Evolutionary conservation across 805 yeast genomes (phyloP).

Genomic region (Candida peoriensis): DNA sequence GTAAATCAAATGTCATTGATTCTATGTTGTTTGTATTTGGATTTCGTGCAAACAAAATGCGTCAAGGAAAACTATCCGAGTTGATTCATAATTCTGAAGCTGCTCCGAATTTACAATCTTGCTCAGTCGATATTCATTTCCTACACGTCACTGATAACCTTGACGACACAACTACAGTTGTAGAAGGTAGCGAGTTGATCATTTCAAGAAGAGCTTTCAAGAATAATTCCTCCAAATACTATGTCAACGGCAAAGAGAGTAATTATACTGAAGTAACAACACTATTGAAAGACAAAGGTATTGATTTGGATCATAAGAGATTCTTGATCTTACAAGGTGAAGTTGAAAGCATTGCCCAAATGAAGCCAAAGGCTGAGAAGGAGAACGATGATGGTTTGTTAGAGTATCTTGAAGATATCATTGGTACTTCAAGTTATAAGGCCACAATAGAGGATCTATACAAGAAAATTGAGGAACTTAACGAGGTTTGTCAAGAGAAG

Average conservation of each 20-base stretch:
- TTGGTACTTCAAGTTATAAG: conserved; percentile 88
- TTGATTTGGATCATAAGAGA: conserved; percentile 91
- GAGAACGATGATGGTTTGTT: conserved; percentile 90
- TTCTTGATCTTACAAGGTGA: conserved; percentile 96
- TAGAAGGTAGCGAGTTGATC: conserved; percentile 51
- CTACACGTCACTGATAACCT: conserved; percentile 63
- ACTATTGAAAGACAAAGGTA: conserved; percentile 72
- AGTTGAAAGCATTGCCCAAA: conserved; percentile 96
- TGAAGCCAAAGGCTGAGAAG: conserved; percentile 94
- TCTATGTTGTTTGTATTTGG: conserved; percentile 96
- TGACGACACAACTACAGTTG: conserved; percentile 37
- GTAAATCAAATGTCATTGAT: conserved; percentile 96
- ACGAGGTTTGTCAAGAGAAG: conserved; percentile 77
- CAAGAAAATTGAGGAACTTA: conserved; percentile 61
- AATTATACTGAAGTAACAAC: conserved; percentile 74
- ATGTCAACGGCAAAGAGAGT: conserved; percentile 63
- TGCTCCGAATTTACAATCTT: conserved; percentile 58
- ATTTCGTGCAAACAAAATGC: conserved; percentile 92
- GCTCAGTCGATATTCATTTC: conserved; percentile 91
- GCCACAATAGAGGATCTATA: conserved; percentile 62
- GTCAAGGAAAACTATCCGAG: conserved; percentile 91
- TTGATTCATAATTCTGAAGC: conserved; percentile 86
- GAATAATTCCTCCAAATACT: conserved; percentile 75
- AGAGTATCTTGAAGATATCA: conserved; percentile 93
- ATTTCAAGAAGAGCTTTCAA: conserved; percentile 76